Base-by-base conservation (phyloP, 768 basidiomycete genomes). In the Vararia minispora region DNA sequence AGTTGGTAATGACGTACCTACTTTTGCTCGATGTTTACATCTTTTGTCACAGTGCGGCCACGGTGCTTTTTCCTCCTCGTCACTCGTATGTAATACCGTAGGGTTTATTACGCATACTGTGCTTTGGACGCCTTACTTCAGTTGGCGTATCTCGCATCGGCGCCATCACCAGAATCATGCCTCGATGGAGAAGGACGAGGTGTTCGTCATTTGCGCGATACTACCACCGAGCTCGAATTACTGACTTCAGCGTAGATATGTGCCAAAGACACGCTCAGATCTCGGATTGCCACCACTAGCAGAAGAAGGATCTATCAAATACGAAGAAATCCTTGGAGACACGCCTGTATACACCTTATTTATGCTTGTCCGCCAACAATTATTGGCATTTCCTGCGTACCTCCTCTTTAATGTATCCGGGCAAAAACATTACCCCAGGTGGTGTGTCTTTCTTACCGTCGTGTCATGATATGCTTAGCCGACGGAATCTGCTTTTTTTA, bases 181-280 rank as follows among this genome's bases (percentile, higher is more conserved):
- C 8, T 43, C 33, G 2, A 47, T 47, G 37, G 45, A 47, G 18
- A 37, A 39, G 6, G 45, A 47, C 22, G 42, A 44, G 26, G 42
- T 32, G n/a, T 39, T 33, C 18, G 45, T n/a, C n/a, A n/a, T n/a
- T n/a, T n/a, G n/a, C n/a, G n/a, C n/a, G n/a, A n/a, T n/a, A n/a
- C n/a, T n/a, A n/a, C n/a, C n/a, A n/a, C n/a, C n/a, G n/a, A n/a
- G n/a, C n/a, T n/a, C n/a, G n/a, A n/a, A n/a, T n/a, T n/a, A n/a
- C n/a, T n/a, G n/a, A n/a, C n/a, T n/a, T n/a, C n/a, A n/a, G n/a
- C n/a, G n/a, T n/a, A n/a, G n/a, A n/a, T 79, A 78, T 44, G 69
- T 79, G 10, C 76, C 76, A 1, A 73, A 74, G 52, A 76, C 75
- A 3, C 59, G 75, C 13, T 58, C 57, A 35, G 74, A 77, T 37